Evolutionary conservation across 164 flowering plant genomes (phyloP).

Genomic region (Cinnamomum micranthum): DNA sequence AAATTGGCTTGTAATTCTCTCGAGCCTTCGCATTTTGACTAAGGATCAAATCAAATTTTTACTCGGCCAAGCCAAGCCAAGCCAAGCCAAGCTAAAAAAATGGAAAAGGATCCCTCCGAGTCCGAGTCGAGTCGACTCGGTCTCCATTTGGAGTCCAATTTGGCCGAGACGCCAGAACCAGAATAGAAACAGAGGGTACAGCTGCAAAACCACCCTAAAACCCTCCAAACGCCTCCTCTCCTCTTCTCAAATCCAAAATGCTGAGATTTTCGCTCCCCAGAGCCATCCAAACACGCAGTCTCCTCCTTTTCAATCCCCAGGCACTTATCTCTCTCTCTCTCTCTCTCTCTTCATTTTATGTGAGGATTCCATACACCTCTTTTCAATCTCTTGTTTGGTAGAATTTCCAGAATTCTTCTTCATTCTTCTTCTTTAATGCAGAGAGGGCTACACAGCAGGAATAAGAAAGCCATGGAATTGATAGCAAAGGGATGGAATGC

Average conservation of each 20-base stretch:
- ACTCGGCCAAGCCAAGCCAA: too few relatives aligned
- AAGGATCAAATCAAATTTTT: too few relatives aligned
- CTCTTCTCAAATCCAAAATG: constrained; percentile 16
- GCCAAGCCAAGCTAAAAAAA: too few relatives aligned
- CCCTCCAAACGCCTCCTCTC: too few relatives aligned
- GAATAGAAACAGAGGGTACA: too few relatives aligned
- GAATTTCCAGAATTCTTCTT: not conserved
- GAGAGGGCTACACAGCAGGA: constrained; percentile 83
- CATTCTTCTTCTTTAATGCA: constrained; percentile 12
- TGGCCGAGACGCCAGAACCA: too few relatives aligned
- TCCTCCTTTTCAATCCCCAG: constrained; percentile 18
- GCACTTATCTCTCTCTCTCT: constrained; percentile 3
- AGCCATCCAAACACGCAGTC: constrained; percentile 5
- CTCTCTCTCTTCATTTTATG: not conserved
- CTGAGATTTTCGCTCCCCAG: constrained; percentile 20
- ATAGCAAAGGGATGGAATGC: constrained; percentile 90
- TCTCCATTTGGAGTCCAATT: too few relatives aligned
- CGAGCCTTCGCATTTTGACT: too few relatives aligned
- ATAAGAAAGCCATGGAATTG: constrained; percentile 75
- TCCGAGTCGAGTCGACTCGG: too few relatives aligned
- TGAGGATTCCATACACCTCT: not conserved
- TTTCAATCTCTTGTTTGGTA: not conserved
- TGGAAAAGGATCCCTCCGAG: too few relatives aligned
- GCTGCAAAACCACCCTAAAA: too few relatives aligned
- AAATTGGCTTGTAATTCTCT: rapidly evolving